Percentiles rank a stretch among this genome's conserved stretches.
Conservation (phyloP, 176 grass and related monocot species). For the Thalia dealbata region DNA sequence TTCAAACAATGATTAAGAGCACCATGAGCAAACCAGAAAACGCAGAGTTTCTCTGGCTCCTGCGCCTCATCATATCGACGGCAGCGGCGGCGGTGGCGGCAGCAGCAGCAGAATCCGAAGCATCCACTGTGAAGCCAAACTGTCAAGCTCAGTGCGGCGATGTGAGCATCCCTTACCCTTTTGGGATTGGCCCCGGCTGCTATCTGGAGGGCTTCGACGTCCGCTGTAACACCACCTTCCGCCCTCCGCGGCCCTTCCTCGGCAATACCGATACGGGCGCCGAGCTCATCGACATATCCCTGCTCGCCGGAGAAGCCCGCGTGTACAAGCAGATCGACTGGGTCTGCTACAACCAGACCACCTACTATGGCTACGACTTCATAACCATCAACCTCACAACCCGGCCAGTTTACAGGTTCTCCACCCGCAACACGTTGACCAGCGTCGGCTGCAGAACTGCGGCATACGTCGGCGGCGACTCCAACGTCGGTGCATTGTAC, state of each 20-base stretch:
- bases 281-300: not conserved
- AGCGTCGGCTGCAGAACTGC: constrained; percentile 10
- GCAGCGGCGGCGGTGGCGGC: too few relatives aligned
- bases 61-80: too few relatives aligned
- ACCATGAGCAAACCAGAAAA: too few relatives aligned
- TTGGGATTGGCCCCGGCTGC: constrained; percentile 1
- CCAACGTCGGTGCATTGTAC: too few relatives aligned
- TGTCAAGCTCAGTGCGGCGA: not conserved
- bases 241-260: not conserved
- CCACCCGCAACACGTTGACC: constrained; percentile 9
- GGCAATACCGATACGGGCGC: not conserved
- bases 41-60: too few relatives aligned
- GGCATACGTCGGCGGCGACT: not conserved
- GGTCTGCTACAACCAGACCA: not conserved
- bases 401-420: constrained; percentile 6
- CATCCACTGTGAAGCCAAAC: not conserved
- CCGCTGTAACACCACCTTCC: not conserved
- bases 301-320: not conserved
- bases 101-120: too few relatives aligned
- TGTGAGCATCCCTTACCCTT: not conserved
- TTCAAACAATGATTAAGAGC: not conserved
- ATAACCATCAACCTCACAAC: not conserved
- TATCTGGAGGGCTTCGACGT: not conserved
- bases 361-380: not conserved
- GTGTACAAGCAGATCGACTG: not conserved